These are phyloP conservation scores for Dinochytrium kinnereticum DNA, from an alignment of 371 early-diverging fungal genomes.

Conservation along the genomic window DNA sequence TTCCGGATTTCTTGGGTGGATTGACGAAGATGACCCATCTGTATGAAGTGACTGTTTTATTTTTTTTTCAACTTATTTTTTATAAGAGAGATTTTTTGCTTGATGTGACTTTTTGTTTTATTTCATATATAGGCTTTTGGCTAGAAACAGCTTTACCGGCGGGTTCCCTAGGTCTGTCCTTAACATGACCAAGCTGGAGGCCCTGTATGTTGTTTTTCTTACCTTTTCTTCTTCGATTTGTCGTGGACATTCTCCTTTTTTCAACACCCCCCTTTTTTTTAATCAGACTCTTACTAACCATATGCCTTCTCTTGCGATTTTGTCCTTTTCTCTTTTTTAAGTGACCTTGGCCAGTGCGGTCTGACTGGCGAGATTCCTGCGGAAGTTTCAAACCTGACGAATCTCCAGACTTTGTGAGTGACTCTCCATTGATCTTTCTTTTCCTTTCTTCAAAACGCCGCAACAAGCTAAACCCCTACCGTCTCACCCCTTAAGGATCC, in stretches of 20 bases:
- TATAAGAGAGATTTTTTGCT: neutral
- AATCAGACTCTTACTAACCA: neutral
- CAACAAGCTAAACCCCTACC: too few relatives aligned
- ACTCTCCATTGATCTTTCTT: neutral
- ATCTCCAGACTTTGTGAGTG: neutral
- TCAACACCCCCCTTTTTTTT: neutral
- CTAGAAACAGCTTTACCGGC: conserved; percentile 6
- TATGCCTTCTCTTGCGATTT: too few relatives aligned
- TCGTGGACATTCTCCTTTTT: neutral
- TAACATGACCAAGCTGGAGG: neutral
- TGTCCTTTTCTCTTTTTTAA: too few relatives aligned
- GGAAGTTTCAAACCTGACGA: neutral
- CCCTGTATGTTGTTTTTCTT: conserved; percentile 1
- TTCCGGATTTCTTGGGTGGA: conserved; percentile 1
- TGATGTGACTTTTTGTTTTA: neutral
- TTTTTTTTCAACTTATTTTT: neutral
- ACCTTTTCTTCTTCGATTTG: neutral
- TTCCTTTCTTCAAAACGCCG: neutral
- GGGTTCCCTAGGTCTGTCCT: neutral
- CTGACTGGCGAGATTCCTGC: neutral
- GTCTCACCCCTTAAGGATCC: neutral
- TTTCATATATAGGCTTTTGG: neutral
- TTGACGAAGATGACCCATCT: neutral
- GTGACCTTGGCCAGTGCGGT: neutral
- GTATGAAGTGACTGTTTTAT: neutral